Conservation (phyloP, 768 basidiomycete species). For the Serendipita vermifera region DNA sequence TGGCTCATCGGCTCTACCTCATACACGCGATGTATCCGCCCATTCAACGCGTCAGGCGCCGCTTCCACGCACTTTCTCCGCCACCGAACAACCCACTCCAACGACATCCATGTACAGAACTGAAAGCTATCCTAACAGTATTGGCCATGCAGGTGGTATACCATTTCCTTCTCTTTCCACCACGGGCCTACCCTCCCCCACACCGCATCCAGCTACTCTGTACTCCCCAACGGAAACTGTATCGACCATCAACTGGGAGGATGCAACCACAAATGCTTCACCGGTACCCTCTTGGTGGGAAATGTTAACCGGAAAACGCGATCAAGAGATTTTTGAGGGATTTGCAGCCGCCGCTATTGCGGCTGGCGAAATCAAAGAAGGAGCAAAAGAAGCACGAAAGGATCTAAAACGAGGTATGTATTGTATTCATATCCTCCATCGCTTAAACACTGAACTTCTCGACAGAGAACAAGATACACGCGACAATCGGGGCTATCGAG, state of each 20-base stretch:
- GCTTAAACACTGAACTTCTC: not conserved
- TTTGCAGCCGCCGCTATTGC: slow-evolving; percentile 26
- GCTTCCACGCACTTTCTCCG: not conserved
- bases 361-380: slow-evolving; percentile 7
- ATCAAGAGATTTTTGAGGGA: slow-evolving; percentile 68
- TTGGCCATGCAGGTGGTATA: not conserved
- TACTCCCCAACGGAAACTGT: slow-evolving; percentile 13
- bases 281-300: slow-evolving; percentile 69
- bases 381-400: slow-evolving; percentile 2
- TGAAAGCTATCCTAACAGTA: not conserved
- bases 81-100: not conserved
- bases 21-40: not conserved
- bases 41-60: not conserved
- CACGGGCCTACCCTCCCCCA: not conserved
- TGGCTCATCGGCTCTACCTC: not conserved
- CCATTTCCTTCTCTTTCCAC: slow-evolving; percentile 5
- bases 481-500: slow-evolving; percentile 46
- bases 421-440: not conserved
- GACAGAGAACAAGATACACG: slow-evolving; percentile 23
- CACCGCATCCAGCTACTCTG: not conserved
- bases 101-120: not conserved
- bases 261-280: not conserved
- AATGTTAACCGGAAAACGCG: slow-evolving; percentile 63
- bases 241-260: slow-evolving; percentile 9
- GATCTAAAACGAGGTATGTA: not conserved